Conservation (phyloP, 2,329 filamentous ascomycete species). For the Aspergillus hortae region DNA sequence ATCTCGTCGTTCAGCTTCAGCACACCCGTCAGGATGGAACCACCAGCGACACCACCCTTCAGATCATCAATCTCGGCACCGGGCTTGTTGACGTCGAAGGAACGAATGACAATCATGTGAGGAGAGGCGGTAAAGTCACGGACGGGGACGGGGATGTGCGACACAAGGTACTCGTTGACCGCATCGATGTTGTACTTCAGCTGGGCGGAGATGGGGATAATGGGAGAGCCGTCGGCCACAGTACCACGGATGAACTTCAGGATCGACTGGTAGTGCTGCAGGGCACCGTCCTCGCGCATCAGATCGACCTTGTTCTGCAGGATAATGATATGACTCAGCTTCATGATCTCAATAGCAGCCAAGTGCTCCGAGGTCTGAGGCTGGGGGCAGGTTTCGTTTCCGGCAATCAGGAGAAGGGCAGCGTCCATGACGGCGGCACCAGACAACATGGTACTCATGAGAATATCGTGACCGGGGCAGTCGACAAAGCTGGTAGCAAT, state of each 20-base stretch:
- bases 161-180: slow-evolving; percentile 92
- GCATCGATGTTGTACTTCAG: slow-evolving; percentile 99
- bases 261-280: slow-evolving; percentile 94
- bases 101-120: slow-evolving; percentile 99
- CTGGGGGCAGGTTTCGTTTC: slow-evolving; percentile 97
- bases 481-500: slow-evolving; percentile 73
- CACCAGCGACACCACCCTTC: slow-evolving; percentile 97
- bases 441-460: slow-evolving; percentile 99
- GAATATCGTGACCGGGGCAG: slow-evolving; percentile 99
- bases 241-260: slow-evolving; percentile 98
- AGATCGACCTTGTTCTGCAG: slow-evolving; percentile 99
- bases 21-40: slow-evolving; percentile 92
- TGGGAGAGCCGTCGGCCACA: slow-evolving; percentile 87
- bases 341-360: slow-evolving; percentile 99
- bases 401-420: slow-evolving; percentile 89
- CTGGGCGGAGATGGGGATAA: slow-evolving; percentile 96
- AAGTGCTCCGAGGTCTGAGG: slow-evolving; percentile 98
- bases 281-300: slow-evolving; percentile 92
- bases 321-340: slow-evolving; percentile 98
- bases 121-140: slow-evolving; percentile 89
- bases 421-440: slow-evolving; percentile 99
- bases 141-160: slow-evolving; percentile 86
- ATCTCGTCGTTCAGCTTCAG: slow-evolving; percentile 97
- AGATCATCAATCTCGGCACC: slow-evolving; percentile 98
- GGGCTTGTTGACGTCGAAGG: slow-evolving; percentile 99